Percentiles rank a stretch among this genome's conserved stretches.
Evolutionary conservation across 129 eudicot species (phyloP).

Genomic region (Pulicaria dysenterica): DNA sequence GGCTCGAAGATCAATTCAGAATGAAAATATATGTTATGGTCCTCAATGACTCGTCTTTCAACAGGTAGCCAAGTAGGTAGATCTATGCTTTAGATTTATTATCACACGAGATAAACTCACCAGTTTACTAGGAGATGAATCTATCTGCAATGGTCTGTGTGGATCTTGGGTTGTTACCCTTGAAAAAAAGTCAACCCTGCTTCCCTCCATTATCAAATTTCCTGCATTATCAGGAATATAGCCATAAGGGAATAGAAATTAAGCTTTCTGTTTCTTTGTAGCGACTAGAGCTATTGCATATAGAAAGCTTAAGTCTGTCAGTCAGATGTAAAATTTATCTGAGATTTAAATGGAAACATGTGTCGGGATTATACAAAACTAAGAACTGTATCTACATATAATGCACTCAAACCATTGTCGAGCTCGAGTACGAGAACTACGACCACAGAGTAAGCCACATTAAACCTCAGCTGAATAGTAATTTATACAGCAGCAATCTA

Average conservation of each 20-base stretch:
- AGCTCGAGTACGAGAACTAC: background rate
- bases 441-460: background rate
- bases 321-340: background rate
- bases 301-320: background rate
- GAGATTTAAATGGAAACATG: background rate
- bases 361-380: background rate
- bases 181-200: constrained; percentile 36
- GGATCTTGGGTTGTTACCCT: constrained; percentile 42
- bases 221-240: constrained; percentile 36
- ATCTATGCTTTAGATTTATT: background rate
- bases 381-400: background rate
- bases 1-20: background rate
- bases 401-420: background rate
- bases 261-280: constrained; percentile 14
- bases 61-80: constrained; percentile 11
- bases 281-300: background rate
- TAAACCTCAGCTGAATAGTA: background rate
- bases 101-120: constrained; percentile 28
- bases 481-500: background rate
- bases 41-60: background rate
- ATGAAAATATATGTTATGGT: background rate
- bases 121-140: constrained; percentile 31
- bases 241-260: background rate
- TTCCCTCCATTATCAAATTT: constrained; percentile 26
- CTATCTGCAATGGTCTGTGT: constrained; percentile 24